Percentiles rank a stretch among this genome's conserved stretches.
Evolutionary conservation across 169 alveolate genomes (phyloP).

Genomic region (Plasmodium vivax): DNA sequence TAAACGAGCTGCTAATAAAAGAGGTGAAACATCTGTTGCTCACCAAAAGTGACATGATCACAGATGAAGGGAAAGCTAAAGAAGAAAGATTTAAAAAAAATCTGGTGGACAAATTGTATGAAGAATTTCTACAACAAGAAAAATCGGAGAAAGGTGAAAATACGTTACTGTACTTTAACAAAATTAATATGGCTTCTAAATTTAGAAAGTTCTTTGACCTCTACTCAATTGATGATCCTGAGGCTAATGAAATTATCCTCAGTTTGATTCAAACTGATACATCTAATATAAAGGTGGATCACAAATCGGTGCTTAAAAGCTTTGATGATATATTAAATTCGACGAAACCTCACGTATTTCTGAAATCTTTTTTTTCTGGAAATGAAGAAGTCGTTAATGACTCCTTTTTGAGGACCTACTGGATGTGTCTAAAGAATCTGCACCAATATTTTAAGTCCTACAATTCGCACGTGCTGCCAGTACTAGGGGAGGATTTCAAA

Average conservation of each 20-base stretch:
- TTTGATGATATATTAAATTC: slow-evolving; percentile 48
- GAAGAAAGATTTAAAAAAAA: slow-evolving; percentile 40
- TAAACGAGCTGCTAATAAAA: slow-evolving; percentile 62
- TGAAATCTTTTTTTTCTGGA: slow-evolving; percentile 28
- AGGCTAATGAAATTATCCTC: slow-evolving; percentile 55
- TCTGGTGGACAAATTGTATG: slow-evolving; percentile 66
- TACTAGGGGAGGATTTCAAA: slow-evolving; percentile 60
- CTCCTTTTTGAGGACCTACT: slow-evolving; percentile 45
- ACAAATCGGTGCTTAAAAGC: slow-evolving; percentile 38
- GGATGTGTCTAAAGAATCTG: slow-evolving; percentile 66
- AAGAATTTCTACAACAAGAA: slow-evolving; percentile 75
- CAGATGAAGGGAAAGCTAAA: slow-evolving; percentile 19
- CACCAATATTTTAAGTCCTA: slow-evolving; percentile 37
- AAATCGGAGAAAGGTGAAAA: slow-evolving; percentile 35
- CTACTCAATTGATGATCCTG: slow-evolving; percentile 44
- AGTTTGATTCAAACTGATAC: slow-evolving; percentile 67
- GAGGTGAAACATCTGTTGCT: slow-evolving; percentile 55
- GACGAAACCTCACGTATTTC: slow-evolving; percentile 10
- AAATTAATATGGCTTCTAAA: slow-evolving; percentile 64
- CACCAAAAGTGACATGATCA: slow-evolving; percentile 14
- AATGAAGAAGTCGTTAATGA: slow-evolving; percentile 40
- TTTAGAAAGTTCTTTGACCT: slow-evolving; percentile 29
- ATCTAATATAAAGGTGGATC: slow-evolving; percentile 49
- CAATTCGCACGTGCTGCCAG: slow-evolving; percentile 22
- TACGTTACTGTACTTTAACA: slow-evolving; percentile 40